Conservation (phyloP, 371 early-diverging fungal species). For the Mortierella sp. region DNA sequence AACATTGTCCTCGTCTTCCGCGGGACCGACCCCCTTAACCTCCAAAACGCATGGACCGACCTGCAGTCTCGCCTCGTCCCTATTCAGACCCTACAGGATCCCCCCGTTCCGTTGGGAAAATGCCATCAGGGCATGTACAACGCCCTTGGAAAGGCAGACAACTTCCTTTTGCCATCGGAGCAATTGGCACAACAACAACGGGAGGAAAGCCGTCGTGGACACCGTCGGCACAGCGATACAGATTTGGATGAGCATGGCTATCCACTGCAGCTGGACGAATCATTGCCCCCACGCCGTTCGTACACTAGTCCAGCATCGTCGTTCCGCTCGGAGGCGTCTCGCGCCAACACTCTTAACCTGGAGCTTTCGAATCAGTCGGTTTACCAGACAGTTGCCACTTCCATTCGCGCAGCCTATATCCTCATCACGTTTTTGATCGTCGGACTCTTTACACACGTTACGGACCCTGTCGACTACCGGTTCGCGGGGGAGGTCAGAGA, state of each 20-base stretch:
- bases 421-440: constrained; percentile 41
- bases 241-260: constrained; percentile 27
- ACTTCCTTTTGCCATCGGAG: constrained; percentile 42
- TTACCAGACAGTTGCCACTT: constrained; percentile 46
- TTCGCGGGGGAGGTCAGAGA: constrained; percentile 55
- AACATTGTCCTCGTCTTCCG: constrained; percentile 73
- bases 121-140: constrained; percentile 74
- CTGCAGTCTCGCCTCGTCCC: constrained; percentile 61
- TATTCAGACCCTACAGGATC: constrained; percentile 58
- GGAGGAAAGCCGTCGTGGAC: constrained; percentile 30
- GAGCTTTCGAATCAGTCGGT: constrained; percentile 55
- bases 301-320: constrained; percentile 43
- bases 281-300: background rate
- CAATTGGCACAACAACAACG: constrained; percentile 41
- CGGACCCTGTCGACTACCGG: constrained; percentile 55
- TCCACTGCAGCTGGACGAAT: background rate
- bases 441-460: constrained; percentile 52
- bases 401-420: constrained; percentile 43
- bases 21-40: constrained; percentile 74
- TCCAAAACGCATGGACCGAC: constrained; percentile 73
- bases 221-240: constrained; percentile 22
- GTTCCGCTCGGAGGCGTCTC: constrained; percentile 42
- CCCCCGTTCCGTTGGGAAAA: constrained; percentile 67
- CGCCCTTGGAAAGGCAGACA: constrained; percentile 67
- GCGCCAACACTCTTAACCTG: constrained; percentile 36